Evolutionary conservation across 176 grass and related monocot genomes (phyloP), one percentile per base, ranked within the genome.

Genomic region (Triticum turgidum): DNA sequence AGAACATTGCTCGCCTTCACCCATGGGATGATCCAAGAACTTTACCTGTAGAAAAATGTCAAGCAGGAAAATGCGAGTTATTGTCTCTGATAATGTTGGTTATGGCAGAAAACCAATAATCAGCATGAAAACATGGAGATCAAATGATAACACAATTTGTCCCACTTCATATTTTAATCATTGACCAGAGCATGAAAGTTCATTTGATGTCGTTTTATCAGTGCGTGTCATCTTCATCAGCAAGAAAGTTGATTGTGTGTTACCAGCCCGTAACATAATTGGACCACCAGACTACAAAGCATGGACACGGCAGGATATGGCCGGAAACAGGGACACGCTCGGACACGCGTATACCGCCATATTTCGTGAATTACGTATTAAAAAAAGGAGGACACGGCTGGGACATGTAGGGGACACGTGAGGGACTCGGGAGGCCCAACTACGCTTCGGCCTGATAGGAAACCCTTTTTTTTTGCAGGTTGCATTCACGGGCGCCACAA

Each of bases 31-130:
- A 33, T 47, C 42, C 0, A 61, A 42, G 38, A 87, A 61, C 30
- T 62, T 27, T 66, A 91, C 27, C 89, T 91, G 81, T 75, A 76
- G 45, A 67, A 17, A 58, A 74, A 67, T 39, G 14, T 67, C 38
- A 47, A 81, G 61, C 35, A 81, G 27, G 73, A 59, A 61, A 3
- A 80, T 76, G 38, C 30, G 8, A 69, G 17, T 85, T n/a, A 42
- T 58, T 72, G 54, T 13, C 5, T 78, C 12, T 18, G n/a, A 27
- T 70, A 54, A 54, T 54, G 51, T 18, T 54, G 15, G 51, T 6
- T 54, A 54, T 54, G 51, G 18, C 51, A 54, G 49, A 54, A 54
- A 54, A 54, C 15, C 15, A 54, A 54, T 13, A 7, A 76, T 25
- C 84, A 37, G 34, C 58, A 84, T 66, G 44, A 65, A 9, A 76